Evolutionary conservation across 768 basidiomycete genomes (phyloP).

Genomic region (Leccinum incarnatum): DNA sequence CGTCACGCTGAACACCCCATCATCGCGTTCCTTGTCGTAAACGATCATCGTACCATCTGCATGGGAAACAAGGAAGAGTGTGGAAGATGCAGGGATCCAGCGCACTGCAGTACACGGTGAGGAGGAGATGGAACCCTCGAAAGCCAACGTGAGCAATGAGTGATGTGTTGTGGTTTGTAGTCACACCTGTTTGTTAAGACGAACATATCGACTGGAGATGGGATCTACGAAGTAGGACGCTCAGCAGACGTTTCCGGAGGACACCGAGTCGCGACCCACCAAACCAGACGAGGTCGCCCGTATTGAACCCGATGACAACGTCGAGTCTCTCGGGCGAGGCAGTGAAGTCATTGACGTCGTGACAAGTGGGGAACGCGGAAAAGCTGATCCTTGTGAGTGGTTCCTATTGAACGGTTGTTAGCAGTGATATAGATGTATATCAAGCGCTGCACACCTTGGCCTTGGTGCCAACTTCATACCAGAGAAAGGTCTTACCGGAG

Average conservation of each 20-base stretch:
- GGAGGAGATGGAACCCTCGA: conserved; percentile 70
- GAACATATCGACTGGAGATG: conserved; percentile 73
- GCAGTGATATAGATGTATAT: conserved; percentile 1
- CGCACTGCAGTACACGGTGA: conserved; percentile 87
- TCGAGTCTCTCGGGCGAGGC: conserved; percentile 79
- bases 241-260: background rate
- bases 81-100: conserved; percentile 81
- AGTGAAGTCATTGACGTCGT: conserved; percentile 80
- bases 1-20: conserved; percentile 68
- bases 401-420: conserved; percentile 54
- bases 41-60: conserved; percentile 87
- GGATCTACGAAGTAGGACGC: conserved; percentile 51
- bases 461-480: conserved; percentile 85
- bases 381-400: conserved; percentile 83
- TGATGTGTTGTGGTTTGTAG: background rate
- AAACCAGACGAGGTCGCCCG: conserved; percentile 96
- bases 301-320: conserved; percentile 86
- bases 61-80: conserved; percentile 83
- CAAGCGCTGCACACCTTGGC: conserved; percentile 56
- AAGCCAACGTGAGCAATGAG: conserved; percentile 10
- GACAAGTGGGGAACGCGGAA: conserved; percentile 84
- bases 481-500: conserved; percentile 75
- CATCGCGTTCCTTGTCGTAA: conserved; percentile 90
- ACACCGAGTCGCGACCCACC: conserved; percentile 47
- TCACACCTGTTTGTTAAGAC: conserved; percentile 81